Conservation (phyloP, 2,329 filamentous ascomycete genomes). For the Periconia sp. region DNA sequence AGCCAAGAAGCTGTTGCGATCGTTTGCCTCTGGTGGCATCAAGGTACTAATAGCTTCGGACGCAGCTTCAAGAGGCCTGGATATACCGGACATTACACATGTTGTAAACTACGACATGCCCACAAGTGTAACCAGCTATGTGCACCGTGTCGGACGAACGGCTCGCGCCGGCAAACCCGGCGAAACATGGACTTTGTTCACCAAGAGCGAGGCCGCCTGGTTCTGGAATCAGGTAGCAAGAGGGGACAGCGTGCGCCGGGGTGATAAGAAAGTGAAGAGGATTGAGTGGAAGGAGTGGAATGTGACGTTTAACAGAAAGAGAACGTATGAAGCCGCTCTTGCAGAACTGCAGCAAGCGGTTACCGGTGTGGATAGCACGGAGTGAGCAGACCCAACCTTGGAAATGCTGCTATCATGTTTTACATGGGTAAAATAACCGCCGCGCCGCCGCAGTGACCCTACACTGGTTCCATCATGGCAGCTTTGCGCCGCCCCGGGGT, state of each 20-base stretch:
- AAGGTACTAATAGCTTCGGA: conserved; percentile 87
- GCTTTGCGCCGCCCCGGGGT: too few species aligned
- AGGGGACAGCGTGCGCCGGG: conserved; percentile 53
- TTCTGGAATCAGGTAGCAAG: conserved; percentile 83
- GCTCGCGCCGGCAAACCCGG: conserved; percentile 77
- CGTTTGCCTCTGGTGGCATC: conserved; percentile 64
- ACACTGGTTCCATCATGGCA: too few species aligned
- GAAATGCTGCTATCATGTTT: neutral
- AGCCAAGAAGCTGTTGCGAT: conserved; percentile 66
- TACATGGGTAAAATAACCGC: neutral
- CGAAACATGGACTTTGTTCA: conserved; percentile 83
- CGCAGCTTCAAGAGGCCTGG: conserved; percentile 87
- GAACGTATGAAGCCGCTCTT: conserved; percentile 57
- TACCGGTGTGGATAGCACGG: conserved; percentile 17
- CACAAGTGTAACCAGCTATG: conserved; percentile 75
- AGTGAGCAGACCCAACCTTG: neutral
- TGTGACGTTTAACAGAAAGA: conserved; percentile 45
- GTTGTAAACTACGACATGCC: conserved; percentile 96
- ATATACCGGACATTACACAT: conserved; percentile 75
- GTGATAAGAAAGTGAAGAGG: conserved; percentile 48
- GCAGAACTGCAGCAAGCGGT: conserved; percentile 65
- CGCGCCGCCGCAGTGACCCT: too few species aligned
- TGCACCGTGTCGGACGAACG: conserved; percentile 90
- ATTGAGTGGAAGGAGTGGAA: conserved; percentile 45
- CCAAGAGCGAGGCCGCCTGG: conserved; percentile 82